Evolutionary conservation across 352 stramenopile species (phyloP).

Genomic region (Phytopythium sindhum): DNA sequence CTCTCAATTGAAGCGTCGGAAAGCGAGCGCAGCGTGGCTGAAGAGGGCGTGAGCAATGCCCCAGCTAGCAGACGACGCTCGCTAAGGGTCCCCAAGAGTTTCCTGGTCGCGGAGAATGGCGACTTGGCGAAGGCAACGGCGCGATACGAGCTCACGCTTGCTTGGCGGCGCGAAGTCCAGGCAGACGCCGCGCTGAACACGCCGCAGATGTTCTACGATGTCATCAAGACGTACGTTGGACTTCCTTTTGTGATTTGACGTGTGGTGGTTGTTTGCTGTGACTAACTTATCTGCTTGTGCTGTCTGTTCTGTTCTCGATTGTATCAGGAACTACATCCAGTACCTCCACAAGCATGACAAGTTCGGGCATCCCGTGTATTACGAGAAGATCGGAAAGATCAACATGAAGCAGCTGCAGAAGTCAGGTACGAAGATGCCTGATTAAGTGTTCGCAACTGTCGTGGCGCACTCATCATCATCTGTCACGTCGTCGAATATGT

Average conservation of each 20-base stretch:
- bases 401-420: constrained; percentile 81
- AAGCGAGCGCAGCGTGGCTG: constrained; percentile 24
- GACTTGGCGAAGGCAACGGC: constrained; percentile 53
- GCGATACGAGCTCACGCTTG: constrained; percentile 57
- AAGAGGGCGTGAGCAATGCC: not conserved
- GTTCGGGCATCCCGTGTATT: constrained; percentile 74
- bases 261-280: not conserved
- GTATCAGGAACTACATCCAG: constrained; percentile 69
- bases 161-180: constrained; percentile 77
- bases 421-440: constrained; percentile 15
- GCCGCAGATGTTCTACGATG: constrained; percentile 58
- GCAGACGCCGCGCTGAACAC: constrained; percentile 61
- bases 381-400: constrained; percentile 78
- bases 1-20: constrained; percentile 56
- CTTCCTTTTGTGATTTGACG: not conserved
- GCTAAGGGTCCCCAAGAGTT: constrained; percentile 44
- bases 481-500: not conserved
- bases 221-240: constrained; percentile 59
- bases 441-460: not conserved
- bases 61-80: constrained; percentile 1
- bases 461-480: not conserved
- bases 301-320: not conserved
- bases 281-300: not conserved
- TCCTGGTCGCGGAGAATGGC: constrained; percentile 66
- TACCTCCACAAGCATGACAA: constrained; percentile 81